Evolutionary conservation across 371 early-diverging fungal species (phyloP).

Genomic region (Actinomortierella ambigua): DNA sequence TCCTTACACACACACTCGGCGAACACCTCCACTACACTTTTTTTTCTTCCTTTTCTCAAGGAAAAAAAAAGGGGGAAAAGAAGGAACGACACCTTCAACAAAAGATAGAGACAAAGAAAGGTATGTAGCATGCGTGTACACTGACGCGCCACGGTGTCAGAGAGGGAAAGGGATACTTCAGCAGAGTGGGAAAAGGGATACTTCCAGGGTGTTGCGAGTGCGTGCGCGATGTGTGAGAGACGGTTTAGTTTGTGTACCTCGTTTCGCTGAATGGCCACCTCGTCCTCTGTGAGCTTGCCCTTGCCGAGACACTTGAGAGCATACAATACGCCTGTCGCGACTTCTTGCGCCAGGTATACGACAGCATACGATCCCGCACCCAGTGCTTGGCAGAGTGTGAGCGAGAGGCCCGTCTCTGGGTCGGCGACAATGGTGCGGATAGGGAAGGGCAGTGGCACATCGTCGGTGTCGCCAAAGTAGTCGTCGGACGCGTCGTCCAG

Average conservation of each 20-base stretch:
- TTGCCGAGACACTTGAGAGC: constrained; percentile 73
- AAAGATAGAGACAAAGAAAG: background rate
- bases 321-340: constrained; percentile 51
- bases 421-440: constrained; percentile 57
- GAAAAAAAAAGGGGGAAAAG: constrained; percentile 1
- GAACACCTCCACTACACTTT: constrained; percentile 1
- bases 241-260: constrained; percentile 45
- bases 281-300: constrained; percentile 56
- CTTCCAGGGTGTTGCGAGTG: constrained; percentile 5
- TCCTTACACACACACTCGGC: too few relatives aligned
- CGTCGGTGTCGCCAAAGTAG: constrained; percentile 43
- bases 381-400: constrained; percentile 59
- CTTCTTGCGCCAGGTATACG: constrained; percentile 66
- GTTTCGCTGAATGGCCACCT: constrained; percentile 61
- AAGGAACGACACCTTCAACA: background rate
- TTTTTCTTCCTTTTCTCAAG: constrained; percentile 18
- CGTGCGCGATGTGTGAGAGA: background rate
- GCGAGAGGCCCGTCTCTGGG: constrained; percentile 39
- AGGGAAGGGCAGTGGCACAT: constrained; percentile 54
- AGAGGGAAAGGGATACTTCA: too few relatives aligned
- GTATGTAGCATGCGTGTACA: background rate
- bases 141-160: too few relatives aligned
- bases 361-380: constrained; percentile 77
- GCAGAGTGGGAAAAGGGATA: background rate
- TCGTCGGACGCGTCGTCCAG: constrained; percentile 50